phyloP scores from a whole-genome alignment of 2,329 filamentous ascomycete species.

The Trichoderma sp. region DNA sequence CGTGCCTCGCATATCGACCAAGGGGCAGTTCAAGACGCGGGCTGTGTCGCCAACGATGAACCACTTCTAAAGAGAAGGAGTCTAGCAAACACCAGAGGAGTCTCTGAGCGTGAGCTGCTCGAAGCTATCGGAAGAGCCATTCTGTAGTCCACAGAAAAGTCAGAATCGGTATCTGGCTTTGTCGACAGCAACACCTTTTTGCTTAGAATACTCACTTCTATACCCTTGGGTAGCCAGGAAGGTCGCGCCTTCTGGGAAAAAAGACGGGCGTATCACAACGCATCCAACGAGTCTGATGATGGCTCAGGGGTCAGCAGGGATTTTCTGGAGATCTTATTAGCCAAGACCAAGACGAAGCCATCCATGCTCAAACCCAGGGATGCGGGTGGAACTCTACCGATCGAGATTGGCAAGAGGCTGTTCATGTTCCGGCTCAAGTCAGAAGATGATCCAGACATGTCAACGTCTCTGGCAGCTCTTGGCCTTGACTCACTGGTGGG shows the following conservation, averaged over 20 bases:
- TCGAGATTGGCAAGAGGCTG: background rate
- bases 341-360: background rate
- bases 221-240: background rate
- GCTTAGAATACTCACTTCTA: background rate
- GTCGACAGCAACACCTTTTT: background rate
- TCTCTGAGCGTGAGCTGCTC: background rate
- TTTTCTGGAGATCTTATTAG: background rate
- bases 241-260: background rate
- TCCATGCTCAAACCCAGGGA: background rate
- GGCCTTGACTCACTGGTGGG: background rate
- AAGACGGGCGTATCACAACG: background rate
- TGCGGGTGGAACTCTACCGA: background rate
- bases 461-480: background rate
- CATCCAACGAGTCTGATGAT: background rate
- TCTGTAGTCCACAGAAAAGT: background rate
- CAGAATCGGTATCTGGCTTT: background rate
- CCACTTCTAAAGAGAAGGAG: background rate
- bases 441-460: background rate
- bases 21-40: background rate
- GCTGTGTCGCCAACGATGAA: background rate
- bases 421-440: background rate
- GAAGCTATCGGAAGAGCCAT: background rate
- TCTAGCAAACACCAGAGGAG: background rate
- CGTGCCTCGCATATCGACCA: background rate
- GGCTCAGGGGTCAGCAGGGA: background rate